Evolutionary conservation across 2,329 filamentous ascomycete species (phyloP), one percentile per base, ranked within the genome.

Genomic region (Cyclaneusma minus): DNA sequence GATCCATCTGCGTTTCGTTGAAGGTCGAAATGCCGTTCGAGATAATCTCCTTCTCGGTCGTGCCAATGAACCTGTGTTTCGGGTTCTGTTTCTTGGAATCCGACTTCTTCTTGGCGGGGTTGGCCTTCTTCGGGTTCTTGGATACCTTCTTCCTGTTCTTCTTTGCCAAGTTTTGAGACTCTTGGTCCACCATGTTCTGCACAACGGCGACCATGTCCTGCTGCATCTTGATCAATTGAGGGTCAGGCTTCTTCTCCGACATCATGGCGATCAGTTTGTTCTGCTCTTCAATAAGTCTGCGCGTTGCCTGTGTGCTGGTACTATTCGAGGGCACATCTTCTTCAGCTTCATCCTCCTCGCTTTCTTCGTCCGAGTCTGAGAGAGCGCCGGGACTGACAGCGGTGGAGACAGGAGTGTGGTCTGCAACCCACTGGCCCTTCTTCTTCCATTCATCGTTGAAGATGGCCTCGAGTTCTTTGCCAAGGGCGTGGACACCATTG

Each of bases 41-140:
- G 31, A 98, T 91, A 37, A 85, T 70, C 31, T 89, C 82, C 59
- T 95, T 95, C 54, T 98, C 84, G 3, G 76, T 68, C 6, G 70
- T 75, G 22, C 83, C 70, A 43, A 80, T 68, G 28, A 65, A 64
- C n/a, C 63, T 57, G 41, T 21, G 29, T 39, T 18, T 44, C 39
- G 13, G 45, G 42, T 22, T 47, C 39, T 18, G 34, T 14, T 29
- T 40, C 13, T 35, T 39, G 6, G 28, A 24, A 10, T 37, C 37
- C 15, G 33, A 32, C 3, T 42, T 27, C 38, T 56, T 57, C 44
- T 57, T 55, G 42, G 29, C 36, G 13, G 23, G 32, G 41, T 56
- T 59, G 19, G 35, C 39, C 32, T 54, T 52, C 47, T 58, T 64
- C 32, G 66, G 51, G 49, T 79, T 81, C 45, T 65, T 65, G 6